Percentiles rank a stretch among this genome's conserved stretches.
These are phyloP conservation scores for Orbilia oligospora DNA, from an alignment of 2,329 filamentous ascomycete genomes.

Conservation along the genomic window DNA sequence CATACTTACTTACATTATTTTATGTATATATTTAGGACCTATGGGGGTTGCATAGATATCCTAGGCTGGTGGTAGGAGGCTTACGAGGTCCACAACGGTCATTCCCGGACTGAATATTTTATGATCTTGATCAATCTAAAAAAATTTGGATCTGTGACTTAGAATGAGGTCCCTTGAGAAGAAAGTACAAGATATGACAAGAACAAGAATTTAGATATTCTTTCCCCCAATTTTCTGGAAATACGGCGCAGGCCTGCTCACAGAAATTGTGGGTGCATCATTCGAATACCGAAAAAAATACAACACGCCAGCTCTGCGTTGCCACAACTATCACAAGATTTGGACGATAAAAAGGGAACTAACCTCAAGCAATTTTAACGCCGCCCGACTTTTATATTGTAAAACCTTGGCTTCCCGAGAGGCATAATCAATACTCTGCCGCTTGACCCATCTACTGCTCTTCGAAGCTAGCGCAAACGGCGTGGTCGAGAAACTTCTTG, in stretches of 20 bases:
- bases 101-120: conserved; percentile 83
- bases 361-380: conserved; percentile 92
- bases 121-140: conserved; percentile 80
- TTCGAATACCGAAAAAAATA: neutral
- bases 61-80: conserved; percentile 62
- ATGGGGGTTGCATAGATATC: too few species aligned
- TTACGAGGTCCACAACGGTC: conserved; percentile 89
- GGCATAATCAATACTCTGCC: conserved; percentile 81
- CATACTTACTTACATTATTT: neutral
- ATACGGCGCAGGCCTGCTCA: too few species aligned
- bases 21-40: neutral
- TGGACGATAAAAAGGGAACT: neutral
- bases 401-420: conserved; percentile 82
- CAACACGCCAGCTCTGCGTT: conserved; percentile 16
- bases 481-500: conserved; percentile 42
- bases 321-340: neutral
- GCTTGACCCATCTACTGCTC: conserved; percentile 80
- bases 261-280: too few species aligned
- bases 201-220: neutral
- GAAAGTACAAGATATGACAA: too few species aligned
- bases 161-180: neutral
- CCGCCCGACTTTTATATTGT: conserved; percentile 88
- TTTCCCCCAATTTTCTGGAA: neutral
- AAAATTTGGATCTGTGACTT: too few species aligned
- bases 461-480: neutral